Conservation (phyloP, 148 eudicot species). For the Rhododendron mucronatum region DNA sequence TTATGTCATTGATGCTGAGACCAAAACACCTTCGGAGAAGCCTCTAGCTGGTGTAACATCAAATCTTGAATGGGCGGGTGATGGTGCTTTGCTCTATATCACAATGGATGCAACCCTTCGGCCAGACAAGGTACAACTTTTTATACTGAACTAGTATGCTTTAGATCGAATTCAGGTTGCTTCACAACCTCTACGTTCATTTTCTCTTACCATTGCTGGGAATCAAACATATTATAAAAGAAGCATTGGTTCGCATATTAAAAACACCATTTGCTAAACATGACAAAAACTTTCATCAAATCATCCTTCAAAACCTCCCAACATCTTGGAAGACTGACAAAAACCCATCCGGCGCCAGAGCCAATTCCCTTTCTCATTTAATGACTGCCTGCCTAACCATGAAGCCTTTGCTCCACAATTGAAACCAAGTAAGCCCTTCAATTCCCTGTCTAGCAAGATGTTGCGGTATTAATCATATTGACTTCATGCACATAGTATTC, state of each 20-base stretch:
- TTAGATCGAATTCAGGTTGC: background rate
- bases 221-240: background rate
- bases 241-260: background rate
- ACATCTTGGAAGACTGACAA: background rate
- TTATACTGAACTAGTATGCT: background rate
- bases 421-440: background rate
- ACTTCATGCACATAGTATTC: background rate
- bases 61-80: constrained; percentile 82
- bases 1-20: constrained; percentile 63
- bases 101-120: constrained; percentile 87
- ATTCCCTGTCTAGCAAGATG: background rate
- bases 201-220: background rate
- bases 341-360: background rate
- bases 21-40: constrained; percentile 48
- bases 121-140: constrained; percentile 68
- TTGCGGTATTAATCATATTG: background rate
- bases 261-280: background rate
- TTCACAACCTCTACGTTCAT: background rate
- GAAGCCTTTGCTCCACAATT: background rate
- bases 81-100: constrained; percentile 64
- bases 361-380: background rate
- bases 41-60: constrained; percentile 65
- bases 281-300: background rate
- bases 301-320: background rate
- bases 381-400: background rate